phyloP scores from a whole-genome alignment of 164 flowering plant species.

The Litsea cubeba region DNA sequence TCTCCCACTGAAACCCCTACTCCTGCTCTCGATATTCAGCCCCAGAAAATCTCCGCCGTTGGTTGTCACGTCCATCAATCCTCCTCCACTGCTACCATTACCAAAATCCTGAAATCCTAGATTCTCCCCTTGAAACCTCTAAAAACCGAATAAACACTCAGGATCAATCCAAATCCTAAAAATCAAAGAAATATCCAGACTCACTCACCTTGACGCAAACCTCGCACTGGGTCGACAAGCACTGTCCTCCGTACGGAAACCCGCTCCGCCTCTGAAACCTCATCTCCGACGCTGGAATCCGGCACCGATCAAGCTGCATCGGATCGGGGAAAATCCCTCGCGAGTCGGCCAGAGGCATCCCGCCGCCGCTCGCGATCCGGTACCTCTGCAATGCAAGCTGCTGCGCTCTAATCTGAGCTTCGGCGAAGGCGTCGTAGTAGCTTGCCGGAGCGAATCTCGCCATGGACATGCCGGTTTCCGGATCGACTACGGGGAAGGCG shows the following conservation, averaged over 20 bases:
- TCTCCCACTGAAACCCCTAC: slow-evolving; percentile 5
- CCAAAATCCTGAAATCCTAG: slow-evolving; percentile 12
- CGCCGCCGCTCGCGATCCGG: background rate
- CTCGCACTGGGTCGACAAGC: slow-evolving; percentile 13
- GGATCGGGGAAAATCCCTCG: background rate
- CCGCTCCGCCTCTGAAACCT: background rate
- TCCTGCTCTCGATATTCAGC: slow-evolving; percentile 12
- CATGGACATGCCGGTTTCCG: too few relatives aligned
- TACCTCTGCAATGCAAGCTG: too few relatives aligned
- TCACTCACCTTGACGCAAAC: slow-evolving; percentile 15
- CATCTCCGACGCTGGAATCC: background rate
- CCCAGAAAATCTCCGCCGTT: slow-evolving; percentile 13
- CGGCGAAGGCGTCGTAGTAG: too few relatives aligned
- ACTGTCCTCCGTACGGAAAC: background rate
- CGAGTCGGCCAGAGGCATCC: background rate
- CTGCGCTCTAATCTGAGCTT: too few relatives aligned
- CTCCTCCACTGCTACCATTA: background rate
- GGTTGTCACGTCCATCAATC: background rate
- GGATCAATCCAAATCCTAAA: background rate
- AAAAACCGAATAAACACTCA: background rate
- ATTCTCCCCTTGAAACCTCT: slow-evolving; percentile 9
- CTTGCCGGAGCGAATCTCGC: too few relatives aligned
- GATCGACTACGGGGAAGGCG: too few relatives aligned
- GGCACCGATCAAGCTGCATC: background rate
- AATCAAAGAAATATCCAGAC: background rate